Base-by-base conservation (phyloP, 805 yeast genomes). In the Zygoascus tannicola region DNA sequence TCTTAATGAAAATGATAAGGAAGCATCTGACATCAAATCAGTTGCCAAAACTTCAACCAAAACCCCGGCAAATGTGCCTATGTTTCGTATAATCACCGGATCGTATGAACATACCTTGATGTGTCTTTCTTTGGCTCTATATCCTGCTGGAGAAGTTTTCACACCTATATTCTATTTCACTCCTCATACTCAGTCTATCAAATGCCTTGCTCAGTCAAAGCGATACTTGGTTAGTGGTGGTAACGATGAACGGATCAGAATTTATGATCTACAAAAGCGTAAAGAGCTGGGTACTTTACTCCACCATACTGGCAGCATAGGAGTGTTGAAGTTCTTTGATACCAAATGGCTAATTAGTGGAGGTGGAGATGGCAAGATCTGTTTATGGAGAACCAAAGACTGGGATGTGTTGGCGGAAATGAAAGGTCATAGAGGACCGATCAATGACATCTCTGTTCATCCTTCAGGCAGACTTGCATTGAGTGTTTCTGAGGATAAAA, bases 161-260 rank as follows among this genome's bases (percentile, higher is more conserved):
- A 87, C 86, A 38, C 95, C 97, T 2, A 80, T 92, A 35, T 92
- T 92, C 69, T 97, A 92, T 62, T 90, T 92, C 65, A 86, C 90
- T 55, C 95, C 98, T 1, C 98, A 92, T 64, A 70, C 95, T 0
- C 71, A 86, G 41, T 83, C 96, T 30, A 85, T 92, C 44, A 81
- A 88, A 61, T 73, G 92, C 39, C 70, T 92, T 52, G 96, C 90
- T 50, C 68, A 80, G 18, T 85, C 92, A 22, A 81, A 76, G 55
- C 70, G 96, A 56, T 87, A 86, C 58, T 67, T 92, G 35, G 97
- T 87, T 2, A 83, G 95, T 2, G 98, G 97, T 3, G 80, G 94
- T 3, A 90, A 90, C 59, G 98, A 92, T 60, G 97, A 92, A 62
- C 95, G 85, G 59, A 87, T 92, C 47, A 78, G 94, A 54, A 84